Conservation (phyloP, 2,329 filamentous ascomycete genomes). For the Fusarium sp. region DNA sequence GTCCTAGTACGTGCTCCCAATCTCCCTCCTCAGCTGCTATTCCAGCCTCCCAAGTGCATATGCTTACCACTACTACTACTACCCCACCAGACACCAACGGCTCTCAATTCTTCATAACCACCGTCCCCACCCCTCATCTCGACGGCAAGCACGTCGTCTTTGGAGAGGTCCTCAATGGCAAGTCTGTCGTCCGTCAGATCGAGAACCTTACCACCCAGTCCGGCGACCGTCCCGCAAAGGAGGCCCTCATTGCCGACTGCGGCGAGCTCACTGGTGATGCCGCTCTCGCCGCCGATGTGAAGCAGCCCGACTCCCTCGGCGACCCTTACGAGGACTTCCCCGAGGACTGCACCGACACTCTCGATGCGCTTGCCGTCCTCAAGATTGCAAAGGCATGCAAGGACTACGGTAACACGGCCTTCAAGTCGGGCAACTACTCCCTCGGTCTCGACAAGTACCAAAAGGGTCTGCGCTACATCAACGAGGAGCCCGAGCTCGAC, state of each 20-base stretch:
- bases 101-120: constrained; percentile 98
- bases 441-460: constrained; percentile 90
- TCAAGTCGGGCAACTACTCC: constrained; percentile 78
- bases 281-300: constrained; percentile 71
- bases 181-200: constrained; percentile 87
- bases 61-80: constrained; percentile 24
- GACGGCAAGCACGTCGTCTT: constrained; percentile 98
- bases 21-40: background rate
- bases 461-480: constrained; percentile 89
- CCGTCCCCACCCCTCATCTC: constrained; percentile 91
- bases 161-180: constrained; percentile 91
- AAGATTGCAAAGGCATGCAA: constrained; percentile 88
- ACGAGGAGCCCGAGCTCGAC: constrained; percentile 81
- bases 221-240: constrained; percentile 79
- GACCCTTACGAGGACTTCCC: constrained; percentile 97
- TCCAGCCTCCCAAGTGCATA: background rate
- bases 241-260: constrained; percentile 81
- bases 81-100: constrained; percentile 80
- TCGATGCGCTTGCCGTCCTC: constrained; percentile 73
- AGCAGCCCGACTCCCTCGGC: constrained; percentile 79
- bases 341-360: constrained; percentile 75
- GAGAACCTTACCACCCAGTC: constrained; percentile 81
- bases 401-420: constrained; percentile 89
- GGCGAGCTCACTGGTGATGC: constrained; percentile 82
- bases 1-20: constrained; percentile 69